Base-by-base conservation (phyloP, 2,329 filamentous ascomycete species). In the Ophiostoma ips region DNA sequence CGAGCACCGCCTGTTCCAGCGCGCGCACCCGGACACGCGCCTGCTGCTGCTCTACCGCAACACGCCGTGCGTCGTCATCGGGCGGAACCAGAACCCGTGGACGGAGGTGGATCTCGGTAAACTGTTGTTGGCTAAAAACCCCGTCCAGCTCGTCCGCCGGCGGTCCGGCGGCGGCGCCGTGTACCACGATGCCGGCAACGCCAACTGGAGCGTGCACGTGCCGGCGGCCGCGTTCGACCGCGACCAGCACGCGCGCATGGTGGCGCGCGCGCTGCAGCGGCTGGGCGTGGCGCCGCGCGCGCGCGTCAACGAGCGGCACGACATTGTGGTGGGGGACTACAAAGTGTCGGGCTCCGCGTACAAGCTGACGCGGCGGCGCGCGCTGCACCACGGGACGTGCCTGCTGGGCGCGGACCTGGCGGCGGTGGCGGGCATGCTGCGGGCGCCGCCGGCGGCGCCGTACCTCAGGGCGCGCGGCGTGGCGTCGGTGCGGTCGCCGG, bases 81-180 rank as follows among this genome's bases (percentile, higher is more conserved):
- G 92, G 40, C 81, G 92, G 53, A 98, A 98, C 64, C 92, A 98
- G 69, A 98, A 98, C 64, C 92, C 92, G 49, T 98, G 90, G 92
- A 73, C 87, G 9, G 92, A 98, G 68, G 81, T 87, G 54, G 86
- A 94, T 62, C 73, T 95, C 9, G 68, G 68, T 36, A 70, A 78
- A 1, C 68, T 94, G 9, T 59, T 16, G 8, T 44, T 8, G 19
- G 19, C 6, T 16, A 38, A 11, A 33, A 53, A 13, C 28, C 34
- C 58, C 46, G 65, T 78, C 35, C 58, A 72, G 52, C 78, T 95
- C 12, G 86, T 98, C 5, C 81, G 92, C 12, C 77, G 92, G 16
- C 79, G 90, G 47, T 89, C 83, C 19, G 92, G 92, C 28, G 92
- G 92, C 46, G 92, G 92, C 43, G 81, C 92, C 2, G 92, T 98